Evolutionary conservation across 176 grass and related monocot genomes (phyloP), one percentile per base, ranked within the genome.

Genomic region (Coix lacrymajobi): DNA sequence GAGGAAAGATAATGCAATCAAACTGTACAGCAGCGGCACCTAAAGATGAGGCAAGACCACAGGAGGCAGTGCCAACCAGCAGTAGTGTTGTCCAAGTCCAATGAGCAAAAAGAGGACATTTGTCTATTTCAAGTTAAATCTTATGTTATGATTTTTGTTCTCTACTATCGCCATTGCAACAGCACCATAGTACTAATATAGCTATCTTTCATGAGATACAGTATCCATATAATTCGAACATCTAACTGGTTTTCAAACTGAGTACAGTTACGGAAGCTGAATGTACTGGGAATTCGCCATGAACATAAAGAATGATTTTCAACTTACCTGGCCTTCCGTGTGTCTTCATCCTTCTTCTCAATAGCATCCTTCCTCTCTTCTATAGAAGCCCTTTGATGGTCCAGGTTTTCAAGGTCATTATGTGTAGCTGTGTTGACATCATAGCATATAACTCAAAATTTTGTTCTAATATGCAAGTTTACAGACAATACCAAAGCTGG

Each of bases 321-420:
- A 33, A 86, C 91, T 88, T 82, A 92, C 94, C 44, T 72, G 81
- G 89, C 82, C 29, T 75, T 88, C 36, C 60, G 20, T 57, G 85
- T 56, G 17, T 86, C 88, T 78, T 86, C 90, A 67, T 94, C 85
- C 71, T 80, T 90, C 75, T 90, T 89, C 76, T 78, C 92, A 41
- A 79, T 49, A 38, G 69, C 52, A 34, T 57, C 74, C 58, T 66
- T 94, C 33, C 73, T 81, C 34, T 88, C 79, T 90, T 94, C 85
- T 49, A 94, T 56, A 61, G 66, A 90, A 86, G 52, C 41, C 54
- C 61, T 90, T 83, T 92, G 82, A 72, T 20, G 51, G 10, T 94
- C 87, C 54, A 94, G 81, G 68, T 52, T 66, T 83, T 86, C 83
- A 73, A 92, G 60, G 3, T 92, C 87, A 81, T 78, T 85, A 76